Evolutionary conservation across 1,284 basidiomycete genomes (phyloP), one percentile per base, ranked within the genome.

Genomic region (Uromyces viciae-fabae): DNA sequence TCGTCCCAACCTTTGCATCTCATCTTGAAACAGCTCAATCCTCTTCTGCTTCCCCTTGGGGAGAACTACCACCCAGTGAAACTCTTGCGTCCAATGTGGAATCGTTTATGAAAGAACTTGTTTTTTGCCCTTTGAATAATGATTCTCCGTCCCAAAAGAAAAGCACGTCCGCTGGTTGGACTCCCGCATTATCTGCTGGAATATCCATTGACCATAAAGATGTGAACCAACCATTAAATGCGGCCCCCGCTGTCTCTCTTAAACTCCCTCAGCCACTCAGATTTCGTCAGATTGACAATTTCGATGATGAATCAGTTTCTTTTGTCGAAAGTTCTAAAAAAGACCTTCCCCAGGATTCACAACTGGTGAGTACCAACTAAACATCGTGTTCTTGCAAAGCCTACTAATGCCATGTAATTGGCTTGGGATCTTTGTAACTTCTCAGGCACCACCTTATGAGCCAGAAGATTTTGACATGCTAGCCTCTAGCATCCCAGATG

Each of bases 381-480:
- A n/a, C n/a, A n/a, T n/a, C n/a, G n/a, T n/a, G n/a, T n/a, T n/a
- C n/a, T n/a, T 52, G 49, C 49, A 52, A 14, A 52, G n/a, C 14
- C 49, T n/a, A 52, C 14, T 14, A 52, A 52, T 52, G 14, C 14
- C n/a, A 52, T 14, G 49, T 52, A 52, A 14, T 52, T 14, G 14
- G n/a, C n/a, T 52, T 52, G 14, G 49, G 49, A n/a, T 52, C n/a
- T 52, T 52, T n/a, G n/a, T 52, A n/a, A 52, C 14, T n/a, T 52
- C n/a, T n/a, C n/a, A n/a, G n/a, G n/a, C n/a, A n/a, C n/a, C 58
- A 77, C 46, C 25, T 14, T 46, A 66, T n/a, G 75, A 77, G 33
- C 40, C 52, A 36, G 75, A 77, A 3, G 75, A 77, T 69, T 60
- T 49, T 52, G 77, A 80, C 43, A 80, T 80, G 77, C 33, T 80